These are phyloP conservation scores for Tremellales sp. DNA, from an alignment of 1,284 basidiomycete species.

Conservation along the genomic window DNA sequence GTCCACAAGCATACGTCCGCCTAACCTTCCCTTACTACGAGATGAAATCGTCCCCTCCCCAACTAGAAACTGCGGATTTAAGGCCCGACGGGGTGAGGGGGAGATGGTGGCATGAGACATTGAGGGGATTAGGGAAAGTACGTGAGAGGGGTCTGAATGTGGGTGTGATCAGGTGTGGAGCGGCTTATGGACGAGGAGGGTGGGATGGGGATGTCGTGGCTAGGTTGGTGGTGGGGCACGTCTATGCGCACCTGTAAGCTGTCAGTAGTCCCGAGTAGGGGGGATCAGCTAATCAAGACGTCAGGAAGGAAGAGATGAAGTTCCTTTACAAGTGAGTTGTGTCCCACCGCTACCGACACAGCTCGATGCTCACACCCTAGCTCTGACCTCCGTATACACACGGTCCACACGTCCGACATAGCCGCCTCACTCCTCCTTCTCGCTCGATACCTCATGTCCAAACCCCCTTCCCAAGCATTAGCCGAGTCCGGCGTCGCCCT, in stretches of 20 bases:
- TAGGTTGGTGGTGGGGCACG: constrained; percentile 67
- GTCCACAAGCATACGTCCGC: constrained; percentile 68
- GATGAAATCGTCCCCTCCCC: constrained; percentile 54
- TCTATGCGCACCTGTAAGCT: constrained; percentile 65
- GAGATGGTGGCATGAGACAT: constrained; percentile 84
- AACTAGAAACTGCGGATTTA: constrained; percentile 60
- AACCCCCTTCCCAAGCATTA: constrained; percentile 16
- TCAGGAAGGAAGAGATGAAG: constrained; percentile 73
- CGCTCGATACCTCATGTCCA: constrained; percentile 28
- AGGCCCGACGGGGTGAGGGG: constrained; percentile 70
- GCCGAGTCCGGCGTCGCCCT: constrained; percentile 63
- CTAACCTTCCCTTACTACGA: constrained; percentile 79
- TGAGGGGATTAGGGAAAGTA: constrained; percentile 70
- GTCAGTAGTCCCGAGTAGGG: too few species aligned
- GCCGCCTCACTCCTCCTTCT: constrained; percentile 69
- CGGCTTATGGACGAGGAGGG: constrained; percentile 37
- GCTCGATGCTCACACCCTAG: too few species aligned
- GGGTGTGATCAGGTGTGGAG: constrained; percentile 58
- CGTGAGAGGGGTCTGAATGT: constrained; percentile 69
- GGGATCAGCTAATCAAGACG: too few species aligned
- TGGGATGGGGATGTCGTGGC: constrained; percentile 55
- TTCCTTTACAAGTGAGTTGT: constrained; percentile 58
- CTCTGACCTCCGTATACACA: constrained; percentile 73
- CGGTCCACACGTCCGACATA: constrained; percentile 73
- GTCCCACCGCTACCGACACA: neutral